Base-by-base conservation (phyloP, 441 rosid species). In the Mallotus japonicus region DNA sequence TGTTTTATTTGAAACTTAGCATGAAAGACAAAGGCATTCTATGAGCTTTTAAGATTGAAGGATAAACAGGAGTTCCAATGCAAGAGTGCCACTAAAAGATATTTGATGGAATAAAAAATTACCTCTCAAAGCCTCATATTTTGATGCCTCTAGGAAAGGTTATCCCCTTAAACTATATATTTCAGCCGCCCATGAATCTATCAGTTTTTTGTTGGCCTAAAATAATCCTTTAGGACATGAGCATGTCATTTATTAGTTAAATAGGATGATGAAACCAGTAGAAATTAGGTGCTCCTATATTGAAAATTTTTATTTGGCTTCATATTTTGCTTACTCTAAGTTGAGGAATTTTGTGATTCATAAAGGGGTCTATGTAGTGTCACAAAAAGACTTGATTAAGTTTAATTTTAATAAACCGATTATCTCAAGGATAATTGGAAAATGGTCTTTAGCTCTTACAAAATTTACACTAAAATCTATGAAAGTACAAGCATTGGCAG, bases 261-360 rank as follows among this genome's bases (percentile, higher is more conserved):
- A 6, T 20, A 19, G 24, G 15, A 12, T 2, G 7, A 3, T 64
- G 0, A 64, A 0, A 2, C 1, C 14, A 19, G 7, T 28, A 1
- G 65, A 71, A 15, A 7, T 13, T 2, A 24, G 0, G 6, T 60
- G 49, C 13, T 6, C 46, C 0, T 9, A 12, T 3, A 60, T 71
- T 40, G 59, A 71, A 20, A 71, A 49, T 4, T 10, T 71, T 3
- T 71, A 32, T 28, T 59, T 71, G 22, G 9, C 58, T 49, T 24
- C 28, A 17, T 49, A 22, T 5, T 71, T 71, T 28, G 1, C 49
- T 0, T 71, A 59, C 16, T 17, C n/a, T 24, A 60, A 71, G 20
- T 12, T 71, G 3, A 4, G 17, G 0, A 1, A 71, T 2, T 71
- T 60, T 24, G 0, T 47, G 20, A 19, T 60, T 14, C 4, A 0